phyloP scores from a whole-genome alignment of 2,329 filamentous ascomycete species.

The Colletotrichum karsti region DNA sequence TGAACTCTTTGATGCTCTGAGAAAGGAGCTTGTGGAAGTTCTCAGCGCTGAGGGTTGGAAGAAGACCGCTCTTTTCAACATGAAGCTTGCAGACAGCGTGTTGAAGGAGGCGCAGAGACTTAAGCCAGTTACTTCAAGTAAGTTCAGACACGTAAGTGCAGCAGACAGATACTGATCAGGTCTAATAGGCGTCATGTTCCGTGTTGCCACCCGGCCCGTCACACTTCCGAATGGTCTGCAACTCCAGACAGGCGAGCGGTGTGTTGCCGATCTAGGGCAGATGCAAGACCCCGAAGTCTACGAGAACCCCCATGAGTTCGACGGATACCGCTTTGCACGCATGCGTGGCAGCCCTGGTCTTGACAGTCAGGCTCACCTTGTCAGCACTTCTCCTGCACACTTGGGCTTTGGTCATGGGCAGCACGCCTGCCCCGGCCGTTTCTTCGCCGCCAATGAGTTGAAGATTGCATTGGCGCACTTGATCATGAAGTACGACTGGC shows the following conservation, averaged over 20 bases:
- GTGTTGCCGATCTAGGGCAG: neutral
- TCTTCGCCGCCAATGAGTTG: conserved; percentile 55
- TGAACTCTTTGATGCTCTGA: conserved; percentile 47
- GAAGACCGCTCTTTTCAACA: conserved; percentile 44
- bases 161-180: too few species aligned
- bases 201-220: neutral
- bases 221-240: conserved; percentile 13
- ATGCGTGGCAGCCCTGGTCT: neutral
- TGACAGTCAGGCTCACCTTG: conserved; percentile 42
- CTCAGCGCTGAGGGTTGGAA: conserved; percentile 35
- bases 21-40: conserved; percentile 48
- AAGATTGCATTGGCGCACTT: conserved; percentile 37
- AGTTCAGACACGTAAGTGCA: too few species aligned
- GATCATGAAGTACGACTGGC: conserved; percentile 22
- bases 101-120: conserved; percentile 48
- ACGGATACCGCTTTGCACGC: conserved; percentile 2
- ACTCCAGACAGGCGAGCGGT: conserved; percentile 15
- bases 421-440: conserved; percentile 51
- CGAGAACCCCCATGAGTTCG: neutral
- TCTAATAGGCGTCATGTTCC: neutral
- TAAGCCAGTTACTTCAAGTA: neutral
- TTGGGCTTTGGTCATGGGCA: conserved; percentile 47
- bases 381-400: conserved; percentile 44
- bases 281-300: conserved; percentile 8
- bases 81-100: conserved; percentile 50